Evolutionary conservation across 2,329 filamentous ascomycete genomes (phyloP), one percentile per base, ranked within the genome.

Genomic region (Pestalotiopsis sp.): DNA sequence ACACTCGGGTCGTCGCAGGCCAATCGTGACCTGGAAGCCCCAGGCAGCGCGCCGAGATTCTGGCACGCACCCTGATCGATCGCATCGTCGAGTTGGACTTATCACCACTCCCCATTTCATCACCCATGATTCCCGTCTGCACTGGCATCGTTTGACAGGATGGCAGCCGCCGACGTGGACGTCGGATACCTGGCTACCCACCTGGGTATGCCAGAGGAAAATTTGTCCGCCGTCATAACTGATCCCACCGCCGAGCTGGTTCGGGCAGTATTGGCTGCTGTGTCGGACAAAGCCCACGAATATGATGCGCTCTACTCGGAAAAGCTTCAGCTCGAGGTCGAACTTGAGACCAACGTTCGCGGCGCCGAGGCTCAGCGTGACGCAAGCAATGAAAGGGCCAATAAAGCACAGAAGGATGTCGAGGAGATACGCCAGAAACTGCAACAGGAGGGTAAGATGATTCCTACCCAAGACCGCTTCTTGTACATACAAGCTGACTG

Each of bases 281-380:
- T 98, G 66, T 88, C 91, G 27, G 83, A 85, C 38, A 97, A 96
- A 80, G 94, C 93, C 45, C 92, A 91, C 75, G 94, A 97, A 75
- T 91, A 89, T 75, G 94, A 97, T 77, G 88, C 90, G 52, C 83
- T 97, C 56, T 93, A 92, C 75, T 91, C 95, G 11, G 93, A 97
- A 72, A 98, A 98, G 82, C 87, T 98, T 59, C 91, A 93, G 73
- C 85, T 93, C 60, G 94, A 97, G 75, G 96, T 99, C 59, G 95
- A 98, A 83, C 88, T 98, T 7, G 96, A 99, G 80, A 96, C 94
- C 80, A 92, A 92, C 20, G 91, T 97, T 62, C 91, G 94, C 74
- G 92, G 89, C 72, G 91, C 92, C 69, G 95, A 98, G 78, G 90
- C 92, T 27, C 93, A 94, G 80, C 91, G 91, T 72, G 93, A 95